These are phyloP conservation scores for Flaveria robusta DNA, from an alignment of 129 eudicot genomes.

Conservation along the genomic window DNA sequence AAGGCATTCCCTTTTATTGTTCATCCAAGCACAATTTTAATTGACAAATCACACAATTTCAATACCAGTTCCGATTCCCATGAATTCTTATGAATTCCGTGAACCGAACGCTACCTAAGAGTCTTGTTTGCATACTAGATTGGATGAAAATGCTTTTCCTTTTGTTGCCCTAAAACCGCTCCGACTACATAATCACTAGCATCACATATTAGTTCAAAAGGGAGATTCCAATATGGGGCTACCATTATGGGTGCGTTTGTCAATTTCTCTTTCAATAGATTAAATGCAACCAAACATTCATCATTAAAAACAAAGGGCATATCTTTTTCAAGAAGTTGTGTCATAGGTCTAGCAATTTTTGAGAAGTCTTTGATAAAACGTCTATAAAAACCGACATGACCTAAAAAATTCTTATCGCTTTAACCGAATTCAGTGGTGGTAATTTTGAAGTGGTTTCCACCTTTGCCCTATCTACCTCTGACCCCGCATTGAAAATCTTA, in stretches of 20 bases:
- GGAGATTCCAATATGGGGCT: no score
- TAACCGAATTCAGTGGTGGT: not conserved
- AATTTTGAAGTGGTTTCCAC: not conserved
- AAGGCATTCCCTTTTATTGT: no score
- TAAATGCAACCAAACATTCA: no score
- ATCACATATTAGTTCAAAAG: not conserved
- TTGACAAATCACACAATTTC: no score
- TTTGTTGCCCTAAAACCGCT: not conserved
- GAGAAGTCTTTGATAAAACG: not conserved
- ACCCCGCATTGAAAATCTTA: not conserved
- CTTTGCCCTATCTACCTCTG: not conserved
- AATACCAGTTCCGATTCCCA: no score
- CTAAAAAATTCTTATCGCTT: not conserved
- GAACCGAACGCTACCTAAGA: no score
- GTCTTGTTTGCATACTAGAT: not conserved
- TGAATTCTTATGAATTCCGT: no score
- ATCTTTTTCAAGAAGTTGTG: no score
- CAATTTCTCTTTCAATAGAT: not conserved
- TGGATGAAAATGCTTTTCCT: not conserved
- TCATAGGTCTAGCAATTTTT: not conserved
- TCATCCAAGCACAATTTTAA: no score
- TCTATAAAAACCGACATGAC: not conserved
- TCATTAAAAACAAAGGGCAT: no score
- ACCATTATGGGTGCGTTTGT: not conserved
- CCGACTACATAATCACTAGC: not conserved